phyloP scores from a whole-genome alignment of 768 basidiomycete genomes.

The Clavaria fumosa region DNA sequence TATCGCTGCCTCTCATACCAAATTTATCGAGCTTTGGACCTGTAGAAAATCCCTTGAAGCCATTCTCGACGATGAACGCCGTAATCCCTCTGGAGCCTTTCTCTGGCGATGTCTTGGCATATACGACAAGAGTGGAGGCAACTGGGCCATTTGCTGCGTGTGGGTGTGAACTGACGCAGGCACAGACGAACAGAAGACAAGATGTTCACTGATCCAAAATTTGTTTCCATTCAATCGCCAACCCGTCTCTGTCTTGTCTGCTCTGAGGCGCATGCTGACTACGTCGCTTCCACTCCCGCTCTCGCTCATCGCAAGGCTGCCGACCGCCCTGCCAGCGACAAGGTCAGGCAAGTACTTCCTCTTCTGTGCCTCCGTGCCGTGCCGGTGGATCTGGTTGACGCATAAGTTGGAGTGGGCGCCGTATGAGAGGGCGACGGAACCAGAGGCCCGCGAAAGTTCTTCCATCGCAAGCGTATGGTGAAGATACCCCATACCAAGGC shows the following conservation, averaged over 20 bases:
- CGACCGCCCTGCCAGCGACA: slow-evolving; percentile 67
- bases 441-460: slow-evolving; percentile 79
- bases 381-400: slow-evolving; percentile 71
- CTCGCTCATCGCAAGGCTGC: slow-evolving; percentile 91
- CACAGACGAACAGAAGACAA: not conserved
- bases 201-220: slow-evolving; percentile 48
- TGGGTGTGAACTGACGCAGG: too few species aligned
- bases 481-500: slow-evolving; percentile 70
- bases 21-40: slow-evolving; percentile 90
- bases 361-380: slow-evolving; percentile 76
- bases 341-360: slow-evolving; percentile 71
- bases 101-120: slow-evolving; percentile 74
- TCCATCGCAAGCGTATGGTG: slow-evolving; percentile 92
- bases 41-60: slow-evolving; percentile 72
- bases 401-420: slow-evolving; percentile 89
- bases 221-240: slow-evolving; percentile 82
- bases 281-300: slow-evolving; percentile 87
- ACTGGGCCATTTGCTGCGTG: slow-evolving; percentile 87
- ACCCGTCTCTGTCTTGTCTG: slow-evolving; percentile 61
- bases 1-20: slow-evolving; percentile 93
- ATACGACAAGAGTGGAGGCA: slow-evolving; percentile 84
- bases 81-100: slow-evolving; percentile 82
- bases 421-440: slow-evolving; percentile 83
- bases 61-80: slow-evolving; percentile 78
- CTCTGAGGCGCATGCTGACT: slow-evolving; percentile 80